These are phyloP conservation scores for Rhamnella rubrinervis DNA, from an alignment of 331 rosid genomes.

Conservation along the genomic window DNA sequence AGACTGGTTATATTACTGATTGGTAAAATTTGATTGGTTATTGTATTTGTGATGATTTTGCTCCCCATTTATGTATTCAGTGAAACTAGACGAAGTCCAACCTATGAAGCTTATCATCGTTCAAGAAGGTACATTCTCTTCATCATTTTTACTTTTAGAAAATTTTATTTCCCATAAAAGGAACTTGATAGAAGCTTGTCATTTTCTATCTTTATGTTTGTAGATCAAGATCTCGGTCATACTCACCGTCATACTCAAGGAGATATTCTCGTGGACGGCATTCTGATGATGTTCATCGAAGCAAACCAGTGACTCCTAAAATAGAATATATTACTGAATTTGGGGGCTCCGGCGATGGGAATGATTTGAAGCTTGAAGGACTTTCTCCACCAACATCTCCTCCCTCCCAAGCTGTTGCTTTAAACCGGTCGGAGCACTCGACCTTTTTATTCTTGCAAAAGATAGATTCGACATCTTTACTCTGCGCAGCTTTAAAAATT, in stretches of 20 bases:
- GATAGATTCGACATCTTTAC: slow-evolving; percentile 94
- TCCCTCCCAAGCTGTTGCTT: slow-evolving; percentile 71
- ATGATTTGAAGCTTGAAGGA: slow-evolving; percentile 63
- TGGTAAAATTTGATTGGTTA: slow-evolving; percentile 11
- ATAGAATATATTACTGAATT: slow-evolving; percentile 96
- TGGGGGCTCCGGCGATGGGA: slow-evolving; percentile 72
- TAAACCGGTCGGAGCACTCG: slow-evolving; percentile 99
- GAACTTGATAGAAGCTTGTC: not conserved
- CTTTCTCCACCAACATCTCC: slow-evolving; percentile 91
- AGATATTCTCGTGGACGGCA: slow-evolving; percentile 61
- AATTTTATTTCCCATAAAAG: slow-evolving; percentile 5
- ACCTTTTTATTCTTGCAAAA: slow-evolving; percentile 89
- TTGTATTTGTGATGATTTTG: slow-evolving; percentile 13
- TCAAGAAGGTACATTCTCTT: slow-evolving; percentile 63
- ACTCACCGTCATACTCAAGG: slow-evolving; percentile 79
- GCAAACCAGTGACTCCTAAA: slow-evolving; percentile 74
- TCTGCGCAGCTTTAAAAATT: slow-evolving; percentile 83
- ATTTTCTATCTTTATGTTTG: slow-evolving; percentile 3
- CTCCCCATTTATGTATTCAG: slow-evolving; percentile 42
- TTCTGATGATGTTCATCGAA: slow-evolving; percentile 72
- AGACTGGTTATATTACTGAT: slow-evolving; percentile 15
- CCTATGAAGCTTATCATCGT: slow-evolving; percentile 95
- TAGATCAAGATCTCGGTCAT: slow-evolving; percentile 82
- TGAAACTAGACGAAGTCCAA: slow-evolving; percentile 93
- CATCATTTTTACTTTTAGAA: not conserved